Conservation (phyloP, 352 stramenopile genomes). For the Pythium chondricola region DNA sequence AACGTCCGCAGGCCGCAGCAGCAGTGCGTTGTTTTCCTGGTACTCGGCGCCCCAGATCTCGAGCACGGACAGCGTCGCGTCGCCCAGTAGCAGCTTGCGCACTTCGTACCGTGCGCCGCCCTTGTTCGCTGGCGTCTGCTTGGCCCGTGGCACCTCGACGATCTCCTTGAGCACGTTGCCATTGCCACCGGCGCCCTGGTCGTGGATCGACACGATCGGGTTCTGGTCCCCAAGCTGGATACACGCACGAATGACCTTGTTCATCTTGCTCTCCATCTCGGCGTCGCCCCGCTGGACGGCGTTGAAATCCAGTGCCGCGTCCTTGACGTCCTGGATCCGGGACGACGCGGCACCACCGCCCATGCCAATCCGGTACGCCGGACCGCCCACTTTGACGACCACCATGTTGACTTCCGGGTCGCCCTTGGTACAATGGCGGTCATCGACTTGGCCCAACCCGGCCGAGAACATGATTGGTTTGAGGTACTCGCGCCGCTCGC, state of each 20-base stretch:
- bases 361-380: slow-evolving; percentile 98
- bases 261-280: slow-evolving; percentile 99
- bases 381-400: slow-evolving; percentile 98
- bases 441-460: slow-evolving; percentile 95
- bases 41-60: slow-evolving; percentile 99
- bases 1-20: slow-evolving; percentile 89
- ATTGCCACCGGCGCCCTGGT: slow-evolving; percentile 99
- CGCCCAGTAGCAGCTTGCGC: slow-evolving; percentile 94
- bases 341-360: slow-evolving; percentile 95
- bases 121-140: slow-evolving; percentile 85
- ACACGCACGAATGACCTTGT: slow-evolving; percentile 98
- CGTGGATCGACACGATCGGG: slow-evolving; percentile 98
- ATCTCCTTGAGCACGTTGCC: slow-evolving; percentile 99
- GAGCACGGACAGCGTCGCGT: slow-evolving; percentile 97
- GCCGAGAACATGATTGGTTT: slow-evolving; percentile 99
- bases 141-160: slow-evolving; percentile 84
- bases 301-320: slow-evolving; percentile 97
- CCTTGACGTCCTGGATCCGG: slow-evolving; percentile 91
- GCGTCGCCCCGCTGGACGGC: slow-evolving; percentile 98
- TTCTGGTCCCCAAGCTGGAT: slow-evolving; percentile 96
- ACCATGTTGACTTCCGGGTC: slow-evolving; percentile 94
- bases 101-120: slow-evolving; percentile 92
- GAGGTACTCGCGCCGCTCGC: slow-evolving; percentile 98
- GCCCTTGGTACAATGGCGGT: slow-evolving; percentile 91
- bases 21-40: slow-evolving; percentile 98